These are phyloP conservation scores for Aspergillus awamori DNA, from an alignment of 2,329 filamentous ascomycete genomes.

Conservation along the genomic window DNA sequence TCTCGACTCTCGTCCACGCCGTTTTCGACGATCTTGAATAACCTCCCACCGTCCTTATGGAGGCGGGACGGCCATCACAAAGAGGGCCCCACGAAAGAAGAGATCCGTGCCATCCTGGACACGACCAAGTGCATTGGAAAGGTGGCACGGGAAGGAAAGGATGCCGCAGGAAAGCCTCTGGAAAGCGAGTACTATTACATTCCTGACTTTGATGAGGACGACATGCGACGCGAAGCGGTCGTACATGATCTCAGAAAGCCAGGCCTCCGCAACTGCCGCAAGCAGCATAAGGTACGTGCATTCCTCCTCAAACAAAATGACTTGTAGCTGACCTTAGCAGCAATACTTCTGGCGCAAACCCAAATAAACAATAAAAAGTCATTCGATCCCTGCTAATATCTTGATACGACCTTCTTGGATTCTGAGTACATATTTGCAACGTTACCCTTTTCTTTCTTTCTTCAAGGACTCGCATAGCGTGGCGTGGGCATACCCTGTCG, in stretches of 20 bases:
- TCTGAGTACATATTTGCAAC: conserved; percentile 41
- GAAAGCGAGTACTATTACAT: conserved; percentile 98
- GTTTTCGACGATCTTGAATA: conserved; percentile 82
- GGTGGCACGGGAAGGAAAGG: conserved; percentile 88
- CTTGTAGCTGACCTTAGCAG: conserved; percentile 44
- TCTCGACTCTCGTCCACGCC: conserved; percentile 90
- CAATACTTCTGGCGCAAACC: conserved; percentile 75
- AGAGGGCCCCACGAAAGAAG: conserved; percentile 58
- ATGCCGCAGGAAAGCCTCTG: conserved; percentile 87
- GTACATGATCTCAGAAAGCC: conserved; percentile 86
- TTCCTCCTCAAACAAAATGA: neutral
- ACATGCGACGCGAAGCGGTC: conserved; percentile 76
- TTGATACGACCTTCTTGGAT: conserved; percentile 16
- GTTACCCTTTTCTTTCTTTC: conserved; percentile 23
- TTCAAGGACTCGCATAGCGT: conserved; percentile 45
- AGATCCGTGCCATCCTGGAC: conserved; percentile 73
- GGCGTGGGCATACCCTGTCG: conserved; percentile 46
- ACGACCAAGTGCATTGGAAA: conserved; percentile 79
- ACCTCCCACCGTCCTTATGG: conserved; percentile 69
- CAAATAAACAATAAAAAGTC: conserved; percentile 40
- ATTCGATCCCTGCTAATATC: conserved; percentile 13
- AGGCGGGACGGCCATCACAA: conserved; percentile 54
- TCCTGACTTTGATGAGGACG: conserved; percentile 80
- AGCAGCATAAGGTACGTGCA: conserved; percentile 86
- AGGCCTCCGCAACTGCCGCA: conserved; percentile 83